Conservation (phyloP, 257 asterid species). For the Hygrophila difformis region DNA sequence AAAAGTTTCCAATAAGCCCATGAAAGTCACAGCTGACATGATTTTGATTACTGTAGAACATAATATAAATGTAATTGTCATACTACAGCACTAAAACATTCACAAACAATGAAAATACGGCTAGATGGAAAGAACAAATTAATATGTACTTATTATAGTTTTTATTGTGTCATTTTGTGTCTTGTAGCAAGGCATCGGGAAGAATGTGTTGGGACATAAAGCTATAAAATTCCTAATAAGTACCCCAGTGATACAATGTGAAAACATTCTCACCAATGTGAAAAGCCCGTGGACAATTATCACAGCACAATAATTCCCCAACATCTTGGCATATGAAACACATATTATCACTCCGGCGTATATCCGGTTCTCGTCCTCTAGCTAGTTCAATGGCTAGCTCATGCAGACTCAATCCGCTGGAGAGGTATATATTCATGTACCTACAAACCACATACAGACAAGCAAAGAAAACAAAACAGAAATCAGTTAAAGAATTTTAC, state of each 20-base stretch:
- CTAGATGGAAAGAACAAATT: too few relatives aligned
- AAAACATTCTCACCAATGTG: constrained; percentile 47
- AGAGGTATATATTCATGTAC: constrained; percentile 68
- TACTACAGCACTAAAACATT: too few relatives aligned
- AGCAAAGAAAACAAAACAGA: constrained; percentile 12
- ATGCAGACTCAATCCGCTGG: constrained; percentile 76
- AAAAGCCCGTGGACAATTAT: constrained; percentile 82
- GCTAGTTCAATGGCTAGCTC: constrained; percentile 55
- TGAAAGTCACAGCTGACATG: neutral
- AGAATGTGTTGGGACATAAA: too few relatives aligned
- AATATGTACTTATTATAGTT: too few relatives aligned
- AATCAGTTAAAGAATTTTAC: constrained; percentile 2
- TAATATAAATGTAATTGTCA: neutral
- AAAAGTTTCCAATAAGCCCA: constrained; percentile 4
- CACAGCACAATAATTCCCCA: constrained; percentile 82
- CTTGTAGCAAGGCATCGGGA: too few relatives aligned
- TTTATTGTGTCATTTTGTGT: too few relatives aligned
- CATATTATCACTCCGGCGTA: constrained; percentile 71
- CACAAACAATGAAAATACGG: too few relatives aligned
- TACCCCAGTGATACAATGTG: neutral
- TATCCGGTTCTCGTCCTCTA: constrained; percentile 25
- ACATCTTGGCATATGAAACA: constrained; percentile 73
- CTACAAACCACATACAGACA: constrained; percentile 35
- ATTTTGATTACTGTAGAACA: neutral
- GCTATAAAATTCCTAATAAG: too few relatives aligned